These are phyloP conservation scores for Knoxia roxburghii DNA, from an alignment of 257 asterid species.

Conservation along the genomic window DNA sequence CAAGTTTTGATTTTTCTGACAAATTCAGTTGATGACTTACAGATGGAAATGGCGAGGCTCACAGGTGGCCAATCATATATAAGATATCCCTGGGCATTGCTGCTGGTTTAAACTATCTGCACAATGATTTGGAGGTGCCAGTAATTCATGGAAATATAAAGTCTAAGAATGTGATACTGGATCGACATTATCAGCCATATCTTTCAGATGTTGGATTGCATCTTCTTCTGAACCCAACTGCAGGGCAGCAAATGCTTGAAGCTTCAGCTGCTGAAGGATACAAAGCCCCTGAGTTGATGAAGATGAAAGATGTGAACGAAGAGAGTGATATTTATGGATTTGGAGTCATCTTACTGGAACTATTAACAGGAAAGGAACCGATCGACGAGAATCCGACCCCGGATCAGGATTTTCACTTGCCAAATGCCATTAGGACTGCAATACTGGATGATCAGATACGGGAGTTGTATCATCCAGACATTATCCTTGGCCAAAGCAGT, in stretches of 20 bases:
- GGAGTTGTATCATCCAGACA: constrained; percentile 54
- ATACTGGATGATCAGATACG: constrained; percentile 58
- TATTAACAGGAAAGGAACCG: constrained; percentile 66
- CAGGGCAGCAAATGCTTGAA: constrained; percentile 74
- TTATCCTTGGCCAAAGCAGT: constrained; percentile 42
- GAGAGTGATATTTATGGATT: constrained; percentile 72
- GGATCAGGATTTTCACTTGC: constrained; percentile 55
- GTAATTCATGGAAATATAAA: constrained; percentile 81
- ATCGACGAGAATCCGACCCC: constrained; percentile 39
- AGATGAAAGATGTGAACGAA: constrained; percentile 62
- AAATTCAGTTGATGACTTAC: constrained; percentile 17
- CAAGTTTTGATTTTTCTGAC: not conserved
- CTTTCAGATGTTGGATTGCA: constrained; percentile 76
- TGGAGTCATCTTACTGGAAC: constrained; percentile 68
- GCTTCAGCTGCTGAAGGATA: constrained; percentile 64
- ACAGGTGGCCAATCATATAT: constrained; percentile 64
- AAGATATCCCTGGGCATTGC: constrained; percentile 63
- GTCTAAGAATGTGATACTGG: constrained; percentile 66
- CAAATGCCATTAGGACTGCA: constrained; percentile 53
- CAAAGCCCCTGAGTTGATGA: constrained; percentile 75
- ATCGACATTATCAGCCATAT: constrained; percentile 44
- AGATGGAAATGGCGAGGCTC: constrained; percentile 60
- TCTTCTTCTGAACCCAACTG: constrained; percentile 53
- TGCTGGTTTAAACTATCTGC: constrained; percentile 63
- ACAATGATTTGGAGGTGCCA: constrained; percentile 44